Evolutionary conservation across 148 eudicot genomes (phyloP).

Genomic region (Dysphania ambrosioides): DNA sequence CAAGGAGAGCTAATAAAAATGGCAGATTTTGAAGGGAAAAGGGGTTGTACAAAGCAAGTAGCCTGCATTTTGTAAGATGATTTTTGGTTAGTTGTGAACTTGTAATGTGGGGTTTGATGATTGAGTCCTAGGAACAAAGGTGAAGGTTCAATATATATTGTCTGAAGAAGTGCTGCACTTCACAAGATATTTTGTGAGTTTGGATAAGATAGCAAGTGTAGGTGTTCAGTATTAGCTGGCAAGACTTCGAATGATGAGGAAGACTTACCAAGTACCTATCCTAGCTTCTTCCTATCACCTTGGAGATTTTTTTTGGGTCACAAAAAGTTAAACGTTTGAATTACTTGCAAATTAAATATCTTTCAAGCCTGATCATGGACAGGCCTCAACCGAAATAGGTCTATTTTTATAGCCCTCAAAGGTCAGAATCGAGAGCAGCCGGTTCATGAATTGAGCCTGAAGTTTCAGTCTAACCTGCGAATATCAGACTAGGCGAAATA

Average conservation of each 20-base stretch:
- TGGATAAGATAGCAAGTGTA: slow-evolving; percentile 16
- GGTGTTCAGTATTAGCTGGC: slow-evolving; percentile 7
- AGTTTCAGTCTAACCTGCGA: no score
- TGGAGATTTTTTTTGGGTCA: slow-evolving; percentile 15
- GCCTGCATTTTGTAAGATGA: slow-evolving; percentile 42
- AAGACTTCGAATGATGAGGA: neutral
- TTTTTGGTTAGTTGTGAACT: neutral
- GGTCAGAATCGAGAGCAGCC: no score
- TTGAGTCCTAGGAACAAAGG: neutral
- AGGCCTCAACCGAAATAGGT: no score
- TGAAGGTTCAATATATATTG: slow-evolving; percentile 7
- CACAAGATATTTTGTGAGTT: slow-evolving; percentile 14
- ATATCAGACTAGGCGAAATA: no score
- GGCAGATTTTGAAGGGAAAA: slow-evolving; percentile 17
- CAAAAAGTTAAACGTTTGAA: neutral
- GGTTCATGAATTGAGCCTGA: no score
- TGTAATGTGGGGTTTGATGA: neutral
- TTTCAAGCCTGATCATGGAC: neutral
- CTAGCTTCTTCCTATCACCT: slow-evolving; percentile 4
- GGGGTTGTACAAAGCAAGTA: slow-evolving; percentile 30
- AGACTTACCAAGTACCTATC: neutral
- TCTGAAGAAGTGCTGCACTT: neutral
- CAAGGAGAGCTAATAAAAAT: neutral
- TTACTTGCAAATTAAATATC: neutral
- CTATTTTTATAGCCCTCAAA: no score